phyloP scores from a whole-genome alignment of 2,329 filamentous ascomycete genomes.

The Tolypocladium guangdongense region DNA sequence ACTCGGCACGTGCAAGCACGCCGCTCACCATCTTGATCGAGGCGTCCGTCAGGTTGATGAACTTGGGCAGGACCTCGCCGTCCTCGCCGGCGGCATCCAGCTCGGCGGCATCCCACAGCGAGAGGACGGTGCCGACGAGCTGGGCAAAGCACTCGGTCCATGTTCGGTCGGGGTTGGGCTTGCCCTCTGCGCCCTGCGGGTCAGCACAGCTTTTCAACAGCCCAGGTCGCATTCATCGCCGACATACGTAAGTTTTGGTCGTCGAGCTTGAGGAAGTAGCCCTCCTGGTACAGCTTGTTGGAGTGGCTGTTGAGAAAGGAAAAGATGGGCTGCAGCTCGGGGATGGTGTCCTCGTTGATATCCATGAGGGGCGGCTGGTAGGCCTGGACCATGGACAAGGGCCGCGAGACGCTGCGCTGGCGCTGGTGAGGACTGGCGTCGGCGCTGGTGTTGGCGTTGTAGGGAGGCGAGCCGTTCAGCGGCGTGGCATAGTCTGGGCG shows the following conservation, averaged over 20 bases:
- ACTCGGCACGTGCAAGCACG: not conserved
- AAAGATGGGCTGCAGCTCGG: conserved; percentile 91
- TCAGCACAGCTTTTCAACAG: not conserved
- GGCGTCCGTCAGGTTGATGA: conserved; percentile 94
- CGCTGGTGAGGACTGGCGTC: conserved; percentile 22
- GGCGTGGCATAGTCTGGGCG: conserved; percentile 30
- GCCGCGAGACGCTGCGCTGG: conserved; percentile 49
- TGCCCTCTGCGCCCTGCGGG: conserved; percentile 52
- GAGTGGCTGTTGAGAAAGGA: conserved; percentile 87
- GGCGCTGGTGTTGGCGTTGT: conserved; percentile 9
- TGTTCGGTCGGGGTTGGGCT: conserved; percentile 71
- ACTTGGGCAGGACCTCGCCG: conserved; percentile 77
- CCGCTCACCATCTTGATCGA: conserved; percentile 86
- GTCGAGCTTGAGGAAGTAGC: conserved; percentile 93
- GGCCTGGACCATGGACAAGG: conserved; percentile 75
- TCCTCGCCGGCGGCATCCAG: conserved; percentile 79
- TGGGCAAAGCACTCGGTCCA: conserved; percentile 98
- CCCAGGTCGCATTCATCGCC: not conserved
- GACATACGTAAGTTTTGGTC: conserved; percentile 82
- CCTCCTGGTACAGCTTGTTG: conserved; percentile 96
- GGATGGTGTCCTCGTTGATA: conserved; percentile 71
- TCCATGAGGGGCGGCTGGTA: conserved; percentile 84
- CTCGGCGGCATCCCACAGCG: conserved; percentile 89
- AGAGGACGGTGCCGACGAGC: conserved; percentile 87
- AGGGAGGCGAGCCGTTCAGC: conserved; percentile 27